These are phyloP conservation scores for Lolium perenne DNA, from an alignment of 176 grass and related monocot species.

Conservation along the genomic window DNA sequence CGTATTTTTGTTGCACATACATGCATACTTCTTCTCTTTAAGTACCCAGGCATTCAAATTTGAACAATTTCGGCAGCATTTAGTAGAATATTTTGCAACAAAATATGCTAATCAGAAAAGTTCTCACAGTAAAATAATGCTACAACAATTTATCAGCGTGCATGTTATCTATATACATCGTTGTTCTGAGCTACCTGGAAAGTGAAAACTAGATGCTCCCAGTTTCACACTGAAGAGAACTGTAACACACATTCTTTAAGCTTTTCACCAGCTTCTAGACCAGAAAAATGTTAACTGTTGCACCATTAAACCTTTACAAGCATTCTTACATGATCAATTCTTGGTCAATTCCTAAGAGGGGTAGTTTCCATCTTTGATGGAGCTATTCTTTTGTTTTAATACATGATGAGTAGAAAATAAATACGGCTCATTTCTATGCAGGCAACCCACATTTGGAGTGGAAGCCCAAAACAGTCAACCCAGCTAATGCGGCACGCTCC, in stretches of 20 bases:
- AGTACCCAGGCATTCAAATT: background rate
- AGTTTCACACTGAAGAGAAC: background rate
- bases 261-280: constrained; percentile 29
- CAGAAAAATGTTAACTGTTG: constrained; percentile 10
- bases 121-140: background rate
- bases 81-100: constrained; percentile 8
- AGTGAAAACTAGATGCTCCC: constrained; percentile 16
- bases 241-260: background rate
- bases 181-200: constrained; percentile 11
- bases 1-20: background rate
- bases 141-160: background rate
- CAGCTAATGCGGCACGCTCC: constrained; percentile 23
- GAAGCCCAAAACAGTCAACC: constrained; percentile 75
- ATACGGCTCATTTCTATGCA: constrained; percentile 39
- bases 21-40: background rate
- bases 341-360: background rate
- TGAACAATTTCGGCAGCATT: background rate
- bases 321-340: constrained; percentile 8
- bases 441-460: constrained; percentile 63
- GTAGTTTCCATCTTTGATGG: background rate
- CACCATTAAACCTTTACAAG: background rate
- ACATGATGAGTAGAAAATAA: constrained; percentile 6
- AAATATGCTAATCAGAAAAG: constrained; percentile 1
- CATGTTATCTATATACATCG: background rate
- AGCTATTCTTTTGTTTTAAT: constrained; percentile 28